Conservation (phyloP, 768 basidiomycete species). For the Mycena olivaceomarginata region DNA sequence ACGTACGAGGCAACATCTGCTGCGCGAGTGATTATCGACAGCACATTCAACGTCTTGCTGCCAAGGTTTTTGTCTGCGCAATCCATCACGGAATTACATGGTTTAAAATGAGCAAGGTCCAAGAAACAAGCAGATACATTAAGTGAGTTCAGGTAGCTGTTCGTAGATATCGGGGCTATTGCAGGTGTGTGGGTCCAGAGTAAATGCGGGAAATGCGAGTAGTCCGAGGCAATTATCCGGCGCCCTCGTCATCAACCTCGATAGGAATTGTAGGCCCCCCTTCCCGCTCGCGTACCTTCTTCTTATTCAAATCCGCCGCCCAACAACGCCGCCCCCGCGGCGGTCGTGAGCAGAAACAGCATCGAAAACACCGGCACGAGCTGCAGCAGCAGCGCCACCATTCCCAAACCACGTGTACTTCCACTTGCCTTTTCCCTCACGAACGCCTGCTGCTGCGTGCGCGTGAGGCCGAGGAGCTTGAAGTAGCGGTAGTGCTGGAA, state of each 20-base stretch:
- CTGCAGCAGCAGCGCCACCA: slow-evolving; percentile 41
- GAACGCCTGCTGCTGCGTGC: slow-evolving; percentile 15
- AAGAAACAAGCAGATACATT: no score
- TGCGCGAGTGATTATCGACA: no score
- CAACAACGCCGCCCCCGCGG: slow-evolving; percentile 41
- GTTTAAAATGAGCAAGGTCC: no score
- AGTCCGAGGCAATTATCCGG: no score
- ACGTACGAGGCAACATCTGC: no score
- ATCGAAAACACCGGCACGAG: slow-evolving; percentile 36
- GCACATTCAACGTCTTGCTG: no score
- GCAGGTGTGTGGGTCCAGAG: no score
- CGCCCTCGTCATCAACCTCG: slow-evolving; percentile 24
- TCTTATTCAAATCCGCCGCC: slow-evolving; percentile 39
- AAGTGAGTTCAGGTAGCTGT: no score
- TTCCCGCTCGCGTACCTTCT: slow-evolving; percentile 34
- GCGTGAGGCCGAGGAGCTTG: slow-evolving; percentile 36
- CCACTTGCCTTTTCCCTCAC: slow-evolving; percentile 36
- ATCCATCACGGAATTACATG: no score
- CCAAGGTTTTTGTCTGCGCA: no score
- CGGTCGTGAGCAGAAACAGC: slow-evolving; percentile 42
- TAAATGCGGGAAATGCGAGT: no score
- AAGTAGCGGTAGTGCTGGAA: slow-evolving; percentile 46
- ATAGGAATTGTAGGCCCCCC: slow-evolving; percentile 30
- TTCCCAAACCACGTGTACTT: slow-evolving; percentile 47
- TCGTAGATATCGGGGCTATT: no score